Conservation (phyloP, 768 basidiomycete genomes). For the Amanita exitialis region DNA sequence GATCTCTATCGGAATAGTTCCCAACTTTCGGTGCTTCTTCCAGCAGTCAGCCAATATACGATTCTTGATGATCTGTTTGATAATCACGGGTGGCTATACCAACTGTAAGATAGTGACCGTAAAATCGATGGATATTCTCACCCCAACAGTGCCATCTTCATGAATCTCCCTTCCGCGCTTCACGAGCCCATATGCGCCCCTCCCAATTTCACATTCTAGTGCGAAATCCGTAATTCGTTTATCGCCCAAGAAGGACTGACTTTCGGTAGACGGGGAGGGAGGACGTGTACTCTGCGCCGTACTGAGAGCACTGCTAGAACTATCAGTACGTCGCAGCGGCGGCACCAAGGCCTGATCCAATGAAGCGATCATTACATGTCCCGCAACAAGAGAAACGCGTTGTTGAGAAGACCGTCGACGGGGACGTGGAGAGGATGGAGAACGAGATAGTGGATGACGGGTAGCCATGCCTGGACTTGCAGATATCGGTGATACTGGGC, state of each 20-base stretch:
- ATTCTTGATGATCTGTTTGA: slow-evolving; percentile 98
- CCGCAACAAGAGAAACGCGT: slow-evolving; percentile 75
- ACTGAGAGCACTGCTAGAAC: slow-evolving; percentile 55
- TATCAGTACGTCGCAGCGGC: slow-evolving; percentile 54
- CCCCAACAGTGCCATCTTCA: slow-evolving; percentile 71
- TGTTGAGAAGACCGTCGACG: slow-evolving; percentile 77
- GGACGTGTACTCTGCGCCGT: slow-evolving; percentile 49
- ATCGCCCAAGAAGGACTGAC: slow-evolving; percentile 42
- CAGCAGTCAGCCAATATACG: slow-evolving; percentile 98
- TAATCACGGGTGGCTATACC: slow-evolving; percentile 74
- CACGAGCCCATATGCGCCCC: slow-evolving; percentile 93
- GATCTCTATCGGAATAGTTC: slow-evolving; percentile 97
- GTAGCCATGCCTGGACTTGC: slow-evolving; percentile 7
- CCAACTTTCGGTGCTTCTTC: slow-evolving; percentile 93
- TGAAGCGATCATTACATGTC: slow-evolving; percentile 68
- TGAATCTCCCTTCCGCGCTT: slow-evolving; percentile 79
- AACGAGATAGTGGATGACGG: slow-evolving; percentile 26
- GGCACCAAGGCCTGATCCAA: slow-evolving; percentile 59
- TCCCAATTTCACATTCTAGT: slow-evolving; percentile 81
- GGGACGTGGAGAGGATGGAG: slow-evolving; percentile 52
- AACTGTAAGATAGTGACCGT: slow-evolving; percentile 14
- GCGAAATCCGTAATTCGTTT: slow-evolving; percentile 79
- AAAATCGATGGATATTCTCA: slow-evolving; percentile 30
- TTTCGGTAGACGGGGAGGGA: slow-evolving; percentile 43
- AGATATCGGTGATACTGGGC: slow-evolving; percentile 21